A percentile compares a stretch with the other conserved stretches of the same genome.
These are phyloP conservation scores for Lactuca sativa DNA, from an alignment of 129 eudicot genomes.

Conservation along the genomic window DNA sequence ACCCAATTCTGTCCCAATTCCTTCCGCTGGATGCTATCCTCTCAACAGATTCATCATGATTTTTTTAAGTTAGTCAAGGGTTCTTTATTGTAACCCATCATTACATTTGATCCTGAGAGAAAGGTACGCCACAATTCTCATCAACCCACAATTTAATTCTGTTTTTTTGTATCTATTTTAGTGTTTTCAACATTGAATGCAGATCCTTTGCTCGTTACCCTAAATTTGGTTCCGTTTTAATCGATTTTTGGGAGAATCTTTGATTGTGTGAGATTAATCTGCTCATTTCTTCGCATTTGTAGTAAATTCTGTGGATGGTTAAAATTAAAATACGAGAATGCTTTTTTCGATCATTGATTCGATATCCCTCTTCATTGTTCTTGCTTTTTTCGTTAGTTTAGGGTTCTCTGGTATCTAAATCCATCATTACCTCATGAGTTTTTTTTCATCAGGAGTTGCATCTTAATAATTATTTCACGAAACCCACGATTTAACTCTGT, in stretches of 20 bases:
- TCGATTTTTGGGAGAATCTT: background rate
- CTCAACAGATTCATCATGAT: constrained; percentile 11
- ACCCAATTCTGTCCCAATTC: constrained; percentile 16
- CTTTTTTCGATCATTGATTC: constrained; percentile 1
- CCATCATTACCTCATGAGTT: constrained; percentile 27
- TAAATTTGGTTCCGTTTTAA: background rate
- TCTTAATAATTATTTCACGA: constrained; percentile 28
- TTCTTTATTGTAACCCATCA: constrained; percentile 31
- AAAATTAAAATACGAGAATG: background rate
- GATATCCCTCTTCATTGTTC: background rate
- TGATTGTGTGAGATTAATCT: background rate
- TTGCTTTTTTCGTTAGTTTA: constrained; percentile 13
- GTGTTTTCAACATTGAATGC: background rate
- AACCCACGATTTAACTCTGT: constrained; percentile 11
- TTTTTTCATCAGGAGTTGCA: constrained; percentile 12
- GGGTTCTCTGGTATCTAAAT: constrained; percentile 20
- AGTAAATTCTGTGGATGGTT: background rate
- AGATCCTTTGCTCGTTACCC: constrained; percentile 7
- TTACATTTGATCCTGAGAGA: constrained; percentile 21
- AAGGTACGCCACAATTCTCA: constrained; percentile 23
- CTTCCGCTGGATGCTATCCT: constrained; percentile 18
- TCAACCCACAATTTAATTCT: constrained; percentile 15
- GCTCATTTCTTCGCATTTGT: background rate
- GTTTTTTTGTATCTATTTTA: background rate
- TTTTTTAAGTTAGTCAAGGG: constrained; percentile 14